These are phyloP conservation scores for Dittrichia graveolens DNA, from an alignment of 129 eudicot species.

Conservation along the genomic window DNA sequence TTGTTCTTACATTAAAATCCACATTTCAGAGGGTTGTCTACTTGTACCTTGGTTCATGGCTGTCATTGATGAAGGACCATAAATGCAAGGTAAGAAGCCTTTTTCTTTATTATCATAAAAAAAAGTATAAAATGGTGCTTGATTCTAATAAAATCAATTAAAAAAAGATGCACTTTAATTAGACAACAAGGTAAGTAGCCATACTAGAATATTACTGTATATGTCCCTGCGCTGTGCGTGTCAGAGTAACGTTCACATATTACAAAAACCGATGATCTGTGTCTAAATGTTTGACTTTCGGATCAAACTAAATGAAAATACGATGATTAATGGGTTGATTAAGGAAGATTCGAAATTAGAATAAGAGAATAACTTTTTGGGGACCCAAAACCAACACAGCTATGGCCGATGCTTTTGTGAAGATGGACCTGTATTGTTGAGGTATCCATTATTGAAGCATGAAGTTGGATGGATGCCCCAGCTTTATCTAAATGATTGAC, in stretches of 20 bases:
- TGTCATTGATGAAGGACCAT: constrained; percentile 36
- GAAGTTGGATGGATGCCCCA: constrained; percentile 24
- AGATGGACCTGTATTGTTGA: constrained; percentile 30
- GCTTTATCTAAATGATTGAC: constrained; percentile 25
- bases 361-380: constrained; percentile 2
- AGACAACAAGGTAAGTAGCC: constrained; percentile 44
- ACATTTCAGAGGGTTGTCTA: constrained; percentile 24
- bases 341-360: not conserved
- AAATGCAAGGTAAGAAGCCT: constrained; percentile 47
- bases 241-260: constrained; percentile 34
- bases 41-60: constrained; percentile 37
- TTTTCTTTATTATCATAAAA: constrained; percentile 36
- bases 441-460: constrained; percentile 32
- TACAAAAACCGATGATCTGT: not conserved
- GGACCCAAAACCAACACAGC: constrained; percentile 18
- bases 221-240: constrained; percentile 18
- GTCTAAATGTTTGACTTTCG: not conserved
- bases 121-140: not conserved
- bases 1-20: constrained; percentile 32
- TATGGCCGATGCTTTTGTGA: constrained; percentile 24
- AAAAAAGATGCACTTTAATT: constrained; percentile 35
- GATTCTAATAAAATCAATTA: constrained; percentile 5
- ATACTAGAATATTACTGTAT: constrained; percentile 23
- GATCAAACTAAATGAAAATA: not conserved
- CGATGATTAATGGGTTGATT: constrained; percentile 15